Percentiles rank a stretch among this genome's conserved stretches.
Conservation (phyloP, 148 eudicot species). For the Rhododendron vialii region DNA sequence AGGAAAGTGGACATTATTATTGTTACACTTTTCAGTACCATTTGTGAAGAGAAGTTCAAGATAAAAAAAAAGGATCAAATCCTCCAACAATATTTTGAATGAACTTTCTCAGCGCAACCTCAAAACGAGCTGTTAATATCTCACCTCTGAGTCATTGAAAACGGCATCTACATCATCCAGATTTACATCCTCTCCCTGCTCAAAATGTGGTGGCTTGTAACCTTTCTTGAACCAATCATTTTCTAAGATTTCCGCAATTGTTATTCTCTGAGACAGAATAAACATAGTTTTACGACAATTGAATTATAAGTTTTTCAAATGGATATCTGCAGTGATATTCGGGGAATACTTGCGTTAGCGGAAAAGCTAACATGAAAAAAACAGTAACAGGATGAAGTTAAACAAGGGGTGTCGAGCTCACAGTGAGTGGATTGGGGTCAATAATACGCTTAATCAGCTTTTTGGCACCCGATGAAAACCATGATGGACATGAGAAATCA, state of each 20-base stretch:
- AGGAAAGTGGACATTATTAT: neutral
- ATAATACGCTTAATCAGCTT: slow-evolving; percentile 64
- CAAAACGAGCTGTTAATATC: slow-evolving; percentile 8
- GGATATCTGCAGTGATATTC: neutral
- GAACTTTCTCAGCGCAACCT: neutral
- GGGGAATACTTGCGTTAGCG: neutral
- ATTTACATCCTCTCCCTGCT: slow-evolving; percentile 58
- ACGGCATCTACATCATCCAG: slow-evolving; percentile 88
- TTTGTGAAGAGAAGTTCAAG: neutral
- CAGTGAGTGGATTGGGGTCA: slow-evolving; percentile 79
- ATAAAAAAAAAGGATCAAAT: neutral
- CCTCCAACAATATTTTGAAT: neutral
- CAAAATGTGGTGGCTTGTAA: slow-evolving; percentile 65
- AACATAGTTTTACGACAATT: neutral
- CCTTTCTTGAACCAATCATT: slow-evolving; percentile 85
- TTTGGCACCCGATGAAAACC: slow-evolving; percentile 66
- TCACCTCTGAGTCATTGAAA: slow-evolving; percentile 64
- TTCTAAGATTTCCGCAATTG: slow-evolving; percentile 56
- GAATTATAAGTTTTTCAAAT: neutral
- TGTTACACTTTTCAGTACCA: neutral
- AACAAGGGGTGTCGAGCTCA: slow-evolving; percentile 29
- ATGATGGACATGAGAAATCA: slow-evolving; percentile 50
- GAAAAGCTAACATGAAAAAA: neutral
- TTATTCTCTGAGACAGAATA: slow-evolving; percentile 55
- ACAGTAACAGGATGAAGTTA: neutral